These are phyloP conservation scores for Chalara sp. DNA, from an alignment of 2,329 filamentous ascomycete genomes.

Conservation along the genomic window DNA sequence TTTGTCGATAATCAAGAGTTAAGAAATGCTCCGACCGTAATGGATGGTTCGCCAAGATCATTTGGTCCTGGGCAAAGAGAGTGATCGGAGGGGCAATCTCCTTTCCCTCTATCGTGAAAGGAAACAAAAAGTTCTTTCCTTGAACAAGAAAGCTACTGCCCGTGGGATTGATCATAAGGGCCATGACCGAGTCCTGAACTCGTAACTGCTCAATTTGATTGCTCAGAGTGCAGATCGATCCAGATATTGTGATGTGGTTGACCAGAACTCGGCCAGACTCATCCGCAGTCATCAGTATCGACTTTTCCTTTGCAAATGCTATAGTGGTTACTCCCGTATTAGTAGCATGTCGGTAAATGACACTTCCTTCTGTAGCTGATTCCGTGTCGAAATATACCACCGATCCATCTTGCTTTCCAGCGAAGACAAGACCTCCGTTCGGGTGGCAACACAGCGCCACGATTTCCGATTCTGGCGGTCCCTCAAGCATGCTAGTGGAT, in stretches of 20 bases:
- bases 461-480: not conserved
- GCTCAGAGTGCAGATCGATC: constrained; percentile 10
- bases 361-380: constrained; percentile 8
- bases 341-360: constrained; percentile 20
- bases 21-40: not conserved
- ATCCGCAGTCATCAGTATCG: constrained; percentile 24
- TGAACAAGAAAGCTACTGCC: not conserved
- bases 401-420: not conserved
- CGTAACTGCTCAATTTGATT: not conserved
- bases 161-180: not conserved
- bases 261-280: constrained; percentile 21
- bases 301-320: constrained; percentile 11
- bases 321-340: constrained; percentile 16
- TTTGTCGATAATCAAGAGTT: not conserved
- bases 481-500: not conserved
- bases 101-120: not conserved
- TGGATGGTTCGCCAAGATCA: not conserved
- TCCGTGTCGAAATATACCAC: constrained; percentile 1
- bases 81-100: not conserved
- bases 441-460: not conserved
- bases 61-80: not conserved
- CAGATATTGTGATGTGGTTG: constrained; percentile 5
- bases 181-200: not conserved
- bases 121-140: not conserved
- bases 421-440: not conserved